Evolutionary conservation across 2,329 filamentous ascomycete species (phyloP), one percentile per base, ranked within the genome.

Genomic region (Xylariaceae sp.): DNA sequence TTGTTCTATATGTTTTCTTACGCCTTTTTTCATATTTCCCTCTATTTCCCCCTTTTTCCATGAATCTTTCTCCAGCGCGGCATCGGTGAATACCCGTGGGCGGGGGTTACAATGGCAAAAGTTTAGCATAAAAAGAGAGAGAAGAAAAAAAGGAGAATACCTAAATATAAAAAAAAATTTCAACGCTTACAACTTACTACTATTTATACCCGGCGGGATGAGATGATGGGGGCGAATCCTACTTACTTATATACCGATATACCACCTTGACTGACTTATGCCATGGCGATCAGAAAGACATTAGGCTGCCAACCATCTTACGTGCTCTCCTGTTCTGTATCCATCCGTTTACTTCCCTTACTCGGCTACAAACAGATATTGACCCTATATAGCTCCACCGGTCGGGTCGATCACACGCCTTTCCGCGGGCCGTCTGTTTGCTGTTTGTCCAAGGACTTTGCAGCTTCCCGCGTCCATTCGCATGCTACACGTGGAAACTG

Each of bases 401-500:
- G 55, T 57, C 50, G 58, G 61, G 56, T 55, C 55, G 51, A 52
- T 61, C 48, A 50, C 53, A 54, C 56, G 3, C 11, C 18, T 55
- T 56, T 47, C 51, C 56, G 53, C 37, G 15, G 58, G 17, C 34
- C 50, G 45, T 18, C 37, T 53, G 45, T 18, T 13, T 53, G 44
- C 11, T 51, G 54, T 59, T 59, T 55, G 53, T 51, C 35, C 37
- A 51, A 42, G 23, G 23, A 30, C 23, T 30, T 30, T 44, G 45
- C 50, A 52, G 55, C 53, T 30, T 30, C 23, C 23, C 18, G 51
- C 35, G 34, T 61, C 61, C 44, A 57, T 55, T 59, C 53, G 53
- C 51, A 51, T 23, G 51, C 34, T 59, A 57, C 51, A 63, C 59
- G 61, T 61, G 54, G 59, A 53, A 30, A 30, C 4, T 45, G 8